phyloP scores from a whole-genome alignment of 495 filamentous ascomycete genomes.

The Xylaria scruposa region DNA sequence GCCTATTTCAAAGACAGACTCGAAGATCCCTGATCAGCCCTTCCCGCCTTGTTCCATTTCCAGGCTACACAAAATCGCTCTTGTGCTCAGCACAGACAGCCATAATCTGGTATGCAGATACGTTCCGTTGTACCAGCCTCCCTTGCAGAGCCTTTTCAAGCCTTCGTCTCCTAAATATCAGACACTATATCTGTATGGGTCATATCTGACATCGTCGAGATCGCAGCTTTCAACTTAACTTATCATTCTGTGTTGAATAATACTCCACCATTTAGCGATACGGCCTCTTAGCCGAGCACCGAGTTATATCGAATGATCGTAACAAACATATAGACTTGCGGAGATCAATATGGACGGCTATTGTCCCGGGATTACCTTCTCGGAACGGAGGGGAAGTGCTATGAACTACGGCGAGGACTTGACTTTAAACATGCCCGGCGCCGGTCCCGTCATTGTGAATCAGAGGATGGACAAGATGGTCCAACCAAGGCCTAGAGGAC shows the following conservation, averaged over 20 bases:
- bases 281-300: not conserved
- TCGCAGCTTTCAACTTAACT: not conserved
- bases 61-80: constrained; percentile 10
- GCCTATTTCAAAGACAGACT: not conserved
- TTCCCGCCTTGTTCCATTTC: constrained; percentile 6
- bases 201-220: constrained; percentile 11
- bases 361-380: constrained; percentile 48
- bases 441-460: constrained; percentile 38
- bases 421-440: constrained; percentile 49
- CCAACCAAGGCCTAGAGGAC: constrained; percentile 55
- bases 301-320: constrained; percentile 21
- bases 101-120: constrained; percentile 9
- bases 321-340: not conserved
- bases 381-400: constrained; percentile 51
- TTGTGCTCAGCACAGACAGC: constrained; percentile 9
- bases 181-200: not conserved
- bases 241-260: not conserved
- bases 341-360: constrained; percentile 47
- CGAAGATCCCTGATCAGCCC: not conserved
- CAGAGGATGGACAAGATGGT: constrained; percentile 56
- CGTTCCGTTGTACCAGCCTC: constrained; percentile 14
- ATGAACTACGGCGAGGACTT: constrained; percentile 50
- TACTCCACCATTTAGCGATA: constrained; percentile 2
- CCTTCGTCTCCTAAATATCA: not conserved
- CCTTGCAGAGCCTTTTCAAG: not conserved